Percentiles rank a stretch among this genome's conserved stretches.
Conservation (phyloP, 2,329 filamentous ascomycete species). For the Arthrobotrys megalospora region DNA sequence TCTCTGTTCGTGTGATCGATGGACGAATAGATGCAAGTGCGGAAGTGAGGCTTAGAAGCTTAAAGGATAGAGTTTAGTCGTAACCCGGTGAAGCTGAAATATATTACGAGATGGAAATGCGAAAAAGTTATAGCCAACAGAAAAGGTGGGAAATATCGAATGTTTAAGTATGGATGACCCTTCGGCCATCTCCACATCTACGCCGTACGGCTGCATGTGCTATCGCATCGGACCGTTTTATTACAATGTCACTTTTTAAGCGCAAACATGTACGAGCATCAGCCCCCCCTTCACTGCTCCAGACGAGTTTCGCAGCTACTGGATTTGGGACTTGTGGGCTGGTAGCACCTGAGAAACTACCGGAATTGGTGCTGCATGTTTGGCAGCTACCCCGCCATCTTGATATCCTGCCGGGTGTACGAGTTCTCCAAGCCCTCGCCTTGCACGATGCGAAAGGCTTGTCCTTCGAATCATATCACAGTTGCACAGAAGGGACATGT, state of each 20-base stretch:
- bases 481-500: neutral
- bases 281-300: neutral
- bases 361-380: slow-evolving; percentile 4
- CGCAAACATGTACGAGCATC: neutral
- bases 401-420: slow-evolving; percentile 1
- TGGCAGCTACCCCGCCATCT: slow-evolving; percentile 28
- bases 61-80: slow-evolving; percentile 6
- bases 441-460: slow-evolving; percentile 6
- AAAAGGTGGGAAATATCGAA: slow-evolving; percentile 1
- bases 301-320: slow-evolving; percentile 34
- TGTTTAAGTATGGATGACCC: slow-evolving; percentile 3
- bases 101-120: slow-evolving; percentile 15
- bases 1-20: neutral
- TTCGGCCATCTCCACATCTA: neutral
- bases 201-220: slow-evolving; percentile 6
- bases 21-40: neutral
- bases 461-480: neutral
- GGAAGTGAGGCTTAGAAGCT: neutral
- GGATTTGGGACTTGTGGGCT: slow-evolving; percentile 18
- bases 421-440: neutral
- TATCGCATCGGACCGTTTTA: neutral
- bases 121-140: neutral
- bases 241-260: neutral
- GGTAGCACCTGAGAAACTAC: slow-evolving; percentile 37
- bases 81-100: neutral